These are phyloP conservation scores for Eucalyptus sp. DNA, from an alignment of 345 rosid species.

Conservation along the genomic window DNA sequence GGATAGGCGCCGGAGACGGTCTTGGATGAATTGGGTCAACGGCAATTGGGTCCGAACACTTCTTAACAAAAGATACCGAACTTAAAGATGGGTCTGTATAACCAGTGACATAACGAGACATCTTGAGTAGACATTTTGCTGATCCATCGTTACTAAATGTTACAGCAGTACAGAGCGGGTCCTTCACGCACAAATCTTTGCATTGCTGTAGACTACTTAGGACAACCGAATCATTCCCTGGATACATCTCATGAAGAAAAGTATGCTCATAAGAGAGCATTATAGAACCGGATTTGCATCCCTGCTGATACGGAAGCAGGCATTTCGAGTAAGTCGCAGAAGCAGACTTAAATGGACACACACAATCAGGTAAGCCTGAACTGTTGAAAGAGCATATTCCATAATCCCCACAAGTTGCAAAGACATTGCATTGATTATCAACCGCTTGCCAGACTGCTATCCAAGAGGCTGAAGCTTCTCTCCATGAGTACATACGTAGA, in stretches of 20 bases:
- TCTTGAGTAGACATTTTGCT: conserved; percentile 37
- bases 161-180: conserved; percentile 42
- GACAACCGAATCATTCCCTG: conserved; percentile 35
- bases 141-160: conserved; percentile 49
- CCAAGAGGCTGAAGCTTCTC: conserved; percentile 33
- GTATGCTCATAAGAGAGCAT: conserved; percentile 39
- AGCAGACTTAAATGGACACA: conserved; percentile 29
- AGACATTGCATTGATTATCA: conserved; percentile 76
- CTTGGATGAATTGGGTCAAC: conserved; percentile 30
- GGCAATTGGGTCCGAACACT: conserved; percentile 54
- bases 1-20: not conserved
- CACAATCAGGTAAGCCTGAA: conserved; percentile 37
- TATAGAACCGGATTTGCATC: conserved; percentile 20
- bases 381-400: conserved; percentile 52
- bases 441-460: conserved; percentile 83
- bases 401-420: conserved; percentile 61
- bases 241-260: conserved; percentile 53
- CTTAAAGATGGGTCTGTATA: conserved; percentile 49
- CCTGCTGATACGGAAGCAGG: conserved; percentile 29
- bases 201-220: conserved; percentile 37
- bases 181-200: conserved; percentile 29
- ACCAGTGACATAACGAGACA: conserved; percentile 48
- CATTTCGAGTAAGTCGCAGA: conserved; percentile 27
- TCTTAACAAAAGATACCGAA: conserved; percentile 56
- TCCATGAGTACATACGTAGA: conserved; percentile 73